Conservation (phyloP, 306 rosid species). For the Rosa multiflora region DNA sequence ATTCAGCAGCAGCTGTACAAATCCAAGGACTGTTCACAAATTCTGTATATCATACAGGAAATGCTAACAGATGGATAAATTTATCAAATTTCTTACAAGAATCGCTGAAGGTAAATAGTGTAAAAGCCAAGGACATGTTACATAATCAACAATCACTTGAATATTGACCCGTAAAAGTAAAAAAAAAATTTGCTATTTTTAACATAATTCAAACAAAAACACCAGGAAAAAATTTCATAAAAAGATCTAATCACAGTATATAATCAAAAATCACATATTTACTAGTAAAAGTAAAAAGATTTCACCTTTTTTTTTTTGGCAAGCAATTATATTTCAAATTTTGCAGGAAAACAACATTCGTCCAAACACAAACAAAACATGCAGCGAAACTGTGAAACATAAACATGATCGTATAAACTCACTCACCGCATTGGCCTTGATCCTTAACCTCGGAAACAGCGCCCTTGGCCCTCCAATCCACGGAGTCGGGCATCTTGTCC, state of each 20-base stretch:
- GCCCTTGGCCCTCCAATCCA: conserved; percentile 85
- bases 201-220: background rate
- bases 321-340: background rate
- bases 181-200: background rate
- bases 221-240: too few relatives aligned
- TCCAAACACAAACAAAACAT: background rate
- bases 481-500: conserved; percentile 54
- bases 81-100: background rate
- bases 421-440: conserved; percentile 96
- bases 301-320: background rate
- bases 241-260: background rate
- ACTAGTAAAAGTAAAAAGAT: background rate
- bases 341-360: conserved; percentile 14
- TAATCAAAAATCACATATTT: background rate
- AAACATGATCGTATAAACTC: conserved; percentile 21
- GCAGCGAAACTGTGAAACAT: background rate
- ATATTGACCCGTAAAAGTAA: background rate
- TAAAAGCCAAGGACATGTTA: background rate
- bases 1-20: background rate
- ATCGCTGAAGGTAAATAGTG: background rate
- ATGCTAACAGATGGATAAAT: background rate
- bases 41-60: too few relatives aligned
- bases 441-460: conserved; percentile 72
- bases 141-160: background rate
- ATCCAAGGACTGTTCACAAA: background rate